Evolutionary conservation across 2,329 filamentous ascomycete species (phyloP).

Genomic region (Xylaria sp.): DNA sequence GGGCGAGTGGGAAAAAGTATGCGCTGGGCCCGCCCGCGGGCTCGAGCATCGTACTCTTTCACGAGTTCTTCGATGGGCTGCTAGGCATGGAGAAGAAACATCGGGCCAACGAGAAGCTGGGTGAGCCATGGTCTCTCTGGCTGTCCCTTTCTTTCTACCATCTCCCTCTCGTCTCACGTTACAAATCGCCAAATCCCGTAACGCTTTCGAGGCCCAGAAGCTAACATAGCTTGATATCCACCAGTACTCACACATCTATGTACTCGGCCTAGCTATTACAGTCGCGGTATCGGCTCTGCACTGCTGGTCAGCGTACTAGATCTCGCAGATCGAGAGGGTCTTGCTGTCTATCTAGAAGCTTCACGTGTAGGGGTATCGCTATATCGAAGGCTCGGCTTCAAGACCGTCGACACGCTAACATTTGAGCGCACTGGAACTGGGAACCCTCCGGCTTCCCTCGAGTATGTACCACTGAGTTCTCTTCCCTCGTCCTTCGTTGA

Average conservation of each 20-base stretch:
- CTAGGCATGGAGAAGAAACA: slow-evolving; percentile 42
- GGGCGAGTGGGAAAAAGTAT: slow-evolving; percentile 18
- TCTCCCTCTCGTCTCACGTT: background rate
- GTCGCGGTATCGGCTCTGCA: slow-evolving; percentile 44
- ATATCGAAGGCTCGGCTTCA: slow-evolving; percentile 43
- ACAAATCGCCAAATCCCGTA: background rate
- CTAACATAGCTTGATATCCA: background rate
- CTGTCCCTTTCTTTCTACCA: background rate
- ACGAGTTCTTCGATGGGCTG: slow-evolving; percentile 42
- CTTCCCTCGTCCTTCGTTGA: background rate
- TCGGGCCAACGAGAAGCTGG: slow-evolving; percentile 43
- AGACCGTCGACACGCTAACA: slow-evolving; percentile 39
- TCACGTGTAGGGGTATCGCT: slow-evolving; percentile 40
- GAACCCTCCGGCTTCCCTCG: slow-evolving; percentile 13
- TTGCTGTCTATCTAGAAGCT: slow-evolving; percentile 42
- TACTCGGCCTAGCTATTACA: slow-evolving; percentile 42
- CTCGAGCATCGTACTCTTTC: slow-evolving; percentile 37
- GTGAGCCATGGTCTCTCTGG: slow-evolving; percentile 34
- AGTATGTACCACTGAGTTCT: slow-evolving; percentile 12
- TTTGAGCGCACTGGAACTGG: slow-evolving; percentile 34
- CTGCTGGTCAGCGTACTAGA: slow-evolving; percentile 41
- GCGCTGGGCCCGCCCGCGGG: slow-evolving; percentile 39
- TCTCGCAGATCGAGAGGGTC: slow-evolving; percentile 42
- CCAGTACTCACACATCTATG: slow-evolving; percentile 45
- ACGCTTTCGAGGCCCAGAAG: background rate